Percentiles rank a stretch among this genome's conserved stretches.
Conservation (phyloP, 441 rosid species). For the Codiaeum variegatum region DNA sequence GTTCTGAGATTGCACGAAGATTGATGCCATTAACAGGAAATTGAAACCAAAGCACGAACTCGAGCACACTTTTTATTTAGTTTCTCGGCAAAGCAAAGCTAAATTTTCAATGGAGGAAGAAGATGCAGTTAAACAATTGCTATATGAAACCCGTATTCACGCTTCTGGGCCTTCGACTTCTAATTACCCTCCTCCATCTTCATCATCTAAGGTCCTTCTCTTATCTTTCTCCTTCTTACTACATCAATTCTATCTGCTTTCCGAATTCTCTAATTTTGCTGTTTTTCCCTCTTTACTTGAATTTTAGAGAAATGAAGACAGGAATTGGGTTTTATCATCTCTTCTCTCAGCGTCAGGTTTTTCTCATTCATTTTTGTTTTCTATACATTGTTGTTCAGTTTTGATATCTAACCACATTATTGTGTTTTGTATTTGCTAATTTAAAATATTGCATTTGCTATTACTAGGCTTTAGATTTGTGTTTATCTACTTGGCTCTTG, state of each 20-base stretch:
- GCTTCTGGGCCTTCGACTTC: constrained; percentile 56
- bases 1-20: neutral
- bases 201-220: constrained; percentile 40
- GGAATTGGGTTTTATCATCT: constrained; percentile 51
- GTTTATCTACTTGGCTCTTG: neutral
- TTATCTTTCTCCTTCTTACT: neutral
- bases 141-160: constrained; percentile 69
- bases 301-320: constrained; percentile 44
- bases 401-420: neutral
- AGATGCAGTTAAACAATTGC: constrained; percentile 33
- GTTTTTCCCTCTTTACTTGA: neutral
- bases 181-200: constrained; percentile 67
- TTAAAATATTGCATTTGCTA: neutral
- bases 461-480: neutral
- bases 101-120: constrained; percentile 29
- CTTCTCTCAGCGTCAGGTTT: constrained; percentile 48
- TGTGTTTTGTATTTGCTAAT: neutral
- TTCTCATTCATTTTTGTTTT: constrained; percentile 7
- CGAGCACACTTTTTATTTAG: too few relatives aligned
- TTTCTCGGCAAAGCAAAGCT: too few relatives aligned
- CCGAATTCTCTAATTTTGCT: neutral
- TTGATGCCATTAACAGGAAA: too few relatives aligned
- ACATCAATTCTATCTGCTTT: neutral
- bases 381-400: neutral
- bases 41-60: too few relatives aligned